A percentile compares a stretch with the other conserved stretches of the same genome.
Conservation (phyloP, 352 stramenopile species). For the Pythium biforme region DNA sequence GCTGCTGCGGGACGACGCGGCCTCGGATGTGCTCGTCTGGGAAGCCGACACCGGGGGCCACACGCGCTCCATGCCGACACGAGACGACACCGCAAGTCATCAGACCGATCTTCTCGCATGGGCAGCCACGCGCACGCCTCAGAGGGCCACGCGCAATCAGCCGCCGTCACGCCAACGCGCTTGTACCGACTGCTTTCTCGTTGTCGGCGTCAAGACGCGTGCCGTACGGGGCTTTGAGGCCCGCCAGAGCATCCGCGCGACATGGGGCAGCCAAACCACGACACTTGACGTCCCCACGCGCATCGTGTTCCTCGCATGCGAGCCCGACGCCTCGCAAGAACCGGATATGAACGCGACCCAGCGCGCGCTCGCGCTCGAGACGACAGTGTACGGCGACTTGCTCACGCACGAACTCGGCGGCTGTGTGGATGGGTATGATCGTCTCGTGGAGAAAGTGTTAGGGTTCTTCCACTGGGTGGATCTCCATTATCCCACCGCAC, state of each 20-base stretch:
- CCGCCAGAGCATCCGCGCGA: slow-evolving; percentile 24
- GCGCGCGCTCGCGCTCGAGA: slow-evolving; percentile 26
- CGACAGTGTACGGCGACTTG: slow-evolving; percentile 36
- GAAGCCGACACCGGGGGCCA: not conserved
- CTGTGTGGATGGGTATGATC: slow-evolving; percentile 44
- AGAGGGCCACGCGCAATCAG: no score
- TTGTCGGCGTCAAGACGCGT: slow-evolving; percentile 49
- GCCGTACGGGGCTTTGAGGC: slow-evolving; percentile 29
- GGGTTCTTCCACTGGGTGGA: slow-evolving; percentile 28
- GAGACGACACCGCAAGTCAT: not conserved
- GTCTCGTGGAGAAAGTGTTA: slow-evolving; percentile 45
- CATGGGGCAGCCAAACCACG: slow-evolving; percentile 24
- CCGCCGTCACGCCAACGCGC: not conserved
- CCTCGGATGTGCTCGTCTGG: not conserved
- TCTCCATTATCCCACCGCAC: not conserved
- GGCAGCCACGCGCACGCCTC: not conserved
- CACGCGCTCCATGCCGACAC: no score
- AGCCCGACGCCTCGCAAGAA: not conserved
- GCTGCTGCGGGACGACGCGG: no score
- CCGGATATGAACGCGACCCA: not conserved
- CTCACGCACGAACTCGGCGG: slow-evolving; percentile 37
- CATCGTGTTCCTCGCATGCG: slow-evolving; percentile 39
- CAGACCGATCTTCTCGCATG: not conserved
- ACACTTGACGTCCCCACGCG: slow-evolving; percentile 15
- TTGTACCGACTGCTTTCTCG: slow-evolving; percentile 12